These are phyloP conservation scores for Peterozyma toletana DNA, from an alignment of 805 yeast species.

Conservation along the genomic window DNA sequence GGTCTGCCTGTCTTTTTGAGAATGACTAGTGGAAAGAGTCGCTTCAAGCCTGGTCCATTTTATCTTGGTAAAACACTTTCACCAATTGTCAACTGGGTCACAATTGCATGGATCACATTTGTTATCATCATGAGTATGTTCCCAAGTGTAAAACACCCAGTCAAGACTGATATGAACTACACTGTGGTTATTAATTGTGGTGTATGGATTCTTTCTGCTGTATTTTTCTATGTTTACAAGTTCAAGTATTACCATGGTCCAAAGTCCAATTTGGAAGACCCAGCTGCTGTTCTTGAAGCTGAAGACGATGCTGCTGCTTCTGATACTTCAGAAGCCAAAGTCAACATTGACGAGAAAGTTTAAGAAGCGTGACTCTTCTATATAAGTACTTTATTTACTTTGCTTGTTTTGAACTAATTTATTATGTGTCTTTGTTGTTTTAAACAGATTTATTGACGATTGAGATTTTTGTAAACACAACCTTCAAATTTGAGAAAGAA, in stretches of 20 bases:
- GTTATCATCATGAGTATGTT: slow-evolving; percentile 27
- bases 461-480: too few species aligned
- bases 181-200: slow-evolving; percentile 25
- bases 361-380: too few species aligned
- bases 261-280: slow-evolving; percentile 15
- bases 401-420: too few species aligned
- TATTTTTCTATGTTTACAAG: slow-evolving; percentile 16
- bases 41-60: slow-evolving; percentile 36
- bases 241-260: slow-evolving; percentile 20
- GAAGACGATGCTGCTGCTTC: too few species aligned
- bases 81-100: slow-evolving; percentile 23
- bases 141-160: slow-evolving; percentile 26
- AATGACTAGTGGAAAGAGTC: slow-evolving; percentile 29
- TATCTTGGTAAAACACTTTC: slow-evolving; percentile 28
- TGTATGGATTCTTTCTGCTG: slow-evolving; percentile 17
- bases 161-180: slow-evolving; percentile 26
- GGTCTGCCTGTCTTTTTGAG: slow-evolving; percentile 34
- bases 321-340: too few species aligned
- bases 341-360: too few species aligned
- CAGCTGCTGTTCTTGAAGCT: not conserved
- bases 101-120: slow-evolving; percentile 22
- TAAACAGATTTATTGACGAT: too few species aligned
- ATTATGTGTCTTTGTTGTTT: too few species aligned
- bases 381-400: too few species aligned
- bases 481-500: too few species aligned